A percentile compares a stretch with the other conserved stretches of the same genome.
These are phyloP conservation scores for Solanum chiquidenum DNA, from an alignment of 257 asterid genomes.

Conservation along the genomic window DNA sequence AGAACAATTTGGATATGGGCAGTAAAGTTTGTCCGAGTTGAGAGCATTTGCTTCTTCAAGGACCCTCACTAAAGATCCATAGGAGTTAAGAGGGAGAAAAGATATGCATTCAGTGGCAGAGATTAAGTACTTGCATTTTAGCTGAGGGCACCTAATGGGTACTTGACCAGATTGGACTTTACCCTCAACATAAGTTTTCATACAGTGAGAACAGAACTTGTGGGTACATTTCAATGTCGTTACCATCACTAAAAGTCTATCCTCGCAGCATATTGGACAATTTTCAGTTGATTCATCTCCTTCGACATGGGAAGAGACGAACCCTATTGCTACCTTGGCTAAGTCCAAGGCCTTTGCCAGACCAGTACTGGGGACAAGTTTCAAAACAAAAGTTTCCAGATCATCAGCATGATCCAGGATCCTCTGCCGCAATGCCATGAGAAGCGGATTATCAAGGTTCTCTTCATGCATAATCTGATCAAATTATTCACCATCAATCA, in stretches of 20 bases:
- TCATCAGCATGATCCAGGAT: conserved; percentile 48
- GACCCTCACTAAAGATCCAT: conserved; percentile 50
- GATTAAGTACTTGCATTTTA: conserved; percentile 59
- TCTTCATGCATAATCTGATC: conserved; percentile 47
- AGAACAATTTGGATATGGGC: conserved; percentile 72
- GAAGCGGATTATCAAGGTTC: conserved; percentile 58
- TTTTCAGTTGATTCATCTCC: conserved; percentile 31
- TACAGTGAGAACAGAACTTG: conserved; percentile 78
- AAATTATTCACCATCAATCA: not conserved
- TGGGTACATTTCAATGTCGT: conserved; percentile 72
- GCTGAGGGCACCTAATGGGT: conserved; percentile 75
- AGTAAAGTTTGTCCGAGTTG: conserved; percentile 32
- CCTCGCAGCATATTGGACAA: conserved; percentile 83
- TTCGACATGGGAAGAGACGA: conserved; percentile 36
- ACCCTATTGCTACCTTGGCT: conserved; percentile 83
- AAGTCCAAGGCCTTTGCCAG: conserved; percentile 41
- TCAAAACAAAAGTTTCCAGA: conserved; percentile 52
- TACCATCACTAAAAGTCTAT: conserved; percentile 64
- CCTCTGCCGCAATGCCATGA: conserved; percentile 57
- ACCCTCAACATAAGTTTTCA: conserved; percentile 77
- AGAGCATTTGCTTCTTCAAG: conserved; percentile 38
- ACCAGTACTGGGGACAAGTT: conserved; percentile 25
- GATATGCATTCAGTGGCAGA: conserved; percentile 48
- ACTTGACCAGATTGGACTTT: conserved; percentile 45
- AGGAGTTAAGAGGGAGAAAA: conserved; percentile 70